Conservation (phyloP, 768 basidiomycete species). For the Tubosaeta sp. region DNA sequence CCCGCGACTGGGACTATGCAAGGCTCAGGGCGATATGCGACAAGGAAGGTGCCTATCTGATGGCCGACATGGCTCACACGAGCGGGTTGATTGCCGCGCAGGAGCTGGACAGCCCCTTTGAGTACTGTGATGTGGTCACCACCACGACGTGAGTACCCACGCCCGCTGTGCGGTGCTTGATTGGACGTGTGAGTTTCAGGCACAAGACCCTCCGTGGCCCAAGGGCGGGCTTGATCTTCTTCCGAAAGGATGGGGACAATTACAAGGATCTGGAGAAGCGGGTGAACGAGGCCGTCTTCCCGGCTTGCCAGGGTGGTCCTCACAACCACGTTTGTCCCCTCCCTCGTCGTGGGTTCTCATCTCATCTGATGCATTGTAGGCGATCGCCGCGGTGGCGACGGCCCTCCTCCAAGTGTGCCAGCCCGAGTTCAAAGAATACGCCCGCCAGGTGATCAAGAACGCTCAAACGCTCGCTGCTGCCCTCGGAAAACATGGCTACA, state of each 20-base stretch:
- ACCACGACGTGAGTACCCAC: slow-evolving; percentile 76
- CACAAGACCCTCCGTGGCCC: slow-evolving; percentile 99
- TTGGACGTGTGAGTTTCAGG: slow-evolving; percentile 31
- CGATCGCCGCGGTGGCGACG: slow-evolving; percentile 93
- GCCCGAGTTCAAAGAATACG: slow-evolving; percentile 87
- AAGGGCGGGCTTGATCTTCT: slow-evolving; percentile 97
- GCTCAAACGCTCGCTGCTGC: slow-evolving; percentile 69
- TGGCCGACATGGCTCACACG: slow-evolving; percentile 98
- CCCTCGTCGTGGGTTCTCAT: background rate
- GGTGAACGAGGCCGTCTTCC: slow-evolving; percentile 98
- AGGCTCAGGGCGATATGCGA: slow-evolving; percentile 76
- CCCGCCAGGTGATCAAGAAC: slow-evolving; percentile 91
- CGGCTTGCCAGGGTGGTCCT: slow-evolving; percentile 98
- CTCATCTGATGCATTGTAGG: slow-evolving; percentile 39
- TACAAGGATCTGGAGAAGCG: slow-evolving; percentile 89
- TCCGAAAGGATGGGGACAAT: slow-evolving; percentile 85
- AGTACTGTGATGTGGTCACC: slow-evolving; percentile 95
- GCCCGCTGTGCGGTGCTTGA: background rate
- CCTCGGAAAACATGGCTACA: slow-evolving; percentile 81
- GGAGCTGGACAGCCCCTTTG: slow-evolving; percentile 88
- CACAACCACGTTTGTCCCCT: slow-evolving; percentile 82
- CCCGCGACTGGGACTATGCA: slow-evolving; percentile 96
- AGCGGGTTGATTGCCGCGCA: slow-evolving; percentile 91
- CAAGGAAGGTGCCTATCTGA: slow-evolving; percentile 86
- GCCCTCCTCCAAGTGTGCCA: slow-evolving; percentile 86